Evolutionary conservation across 2,329 filamentous ascomycete genomes (phyloP).

Genomic region (Diaporthe helianthi): DNA sequence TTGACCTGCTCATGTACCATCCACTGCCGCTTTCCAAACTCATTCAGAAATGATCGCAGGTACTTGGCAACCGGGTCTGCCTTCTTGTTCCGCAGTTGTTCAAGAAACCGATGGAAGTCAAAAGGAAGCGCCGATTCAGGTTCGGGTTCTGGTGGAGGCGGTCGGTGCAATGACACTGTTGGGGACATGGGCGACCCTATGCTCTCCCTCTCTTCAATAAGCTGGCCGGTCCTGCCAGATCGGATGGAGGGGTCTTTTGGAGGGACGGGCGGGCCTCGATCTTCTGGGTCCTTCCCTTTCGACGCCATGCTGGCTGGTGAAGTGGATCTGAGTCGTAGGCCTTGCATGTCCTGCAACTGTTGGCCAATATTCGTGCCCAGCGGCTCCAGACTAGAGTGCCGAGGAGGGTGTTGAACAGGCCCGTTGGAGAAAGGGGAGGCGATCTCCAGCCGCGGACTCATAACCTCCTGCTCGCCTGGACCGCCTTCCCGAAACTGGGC

Average conservation of each 20-base stretch:
- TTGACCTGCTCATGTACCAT: slow-evolving; percentile 99
- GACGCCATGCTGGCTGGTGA: slow-evolving; percentile 49
- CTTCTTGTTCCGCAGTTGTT: slow-evolving; percentile 93
- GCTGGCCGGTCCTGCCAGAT: slow-evolving; percentile 45
- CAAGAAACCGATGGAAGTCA: slow-evolving; percentile 96
- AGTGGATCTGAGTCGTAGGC: slow-evolving; percentile 48
- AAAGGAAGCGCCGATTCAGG: slow-evolving; percentile 89
- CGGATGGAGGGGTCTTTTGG: slow-evolving; percentile 61
- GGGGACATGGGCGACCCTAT: slow-evolving; percentile 54
- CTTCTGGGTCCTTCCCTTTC: slow-evolving; percentile 50
- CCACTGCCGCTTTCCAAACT: slow-evolving; percentile 98
- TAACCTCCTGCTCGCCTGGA: slow-evolving; percentile 80
- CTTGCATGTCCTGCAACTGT: slow-evolving; percentile 57
- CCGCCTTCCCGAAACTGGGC: slow-evolving; percentile 86
- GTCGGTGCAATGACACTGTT: slow-evolving; percentile 60
- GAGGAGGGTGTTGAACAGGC: slow-evolving; percentile 75
- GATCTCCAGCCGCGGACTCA: slow-evolving; percentile 87
- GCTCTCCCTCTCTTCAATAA: slow-evolving; percentile 48
- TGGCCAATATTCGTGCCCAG: slow-evolving; percentile 58
- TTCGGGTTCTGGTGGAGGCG: slow-evolving; percentile 75
- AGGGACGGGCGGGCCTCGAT: slow-evolving; percentile 63
- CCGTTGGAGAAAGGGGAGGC: slow-evolving; percentile 74
- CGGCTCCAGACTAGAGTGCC: slow-evolving; percentile 86
- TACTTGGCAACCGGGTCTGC: slow-evolving; percentile 98
- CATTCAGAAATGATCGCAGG: slow-evolving; percentile 88